These are phyloP conservation scores for Euphorbia peplus DNA, from an alignment of 345 rosid genomes.

Conservation along the genomic window DNA sequence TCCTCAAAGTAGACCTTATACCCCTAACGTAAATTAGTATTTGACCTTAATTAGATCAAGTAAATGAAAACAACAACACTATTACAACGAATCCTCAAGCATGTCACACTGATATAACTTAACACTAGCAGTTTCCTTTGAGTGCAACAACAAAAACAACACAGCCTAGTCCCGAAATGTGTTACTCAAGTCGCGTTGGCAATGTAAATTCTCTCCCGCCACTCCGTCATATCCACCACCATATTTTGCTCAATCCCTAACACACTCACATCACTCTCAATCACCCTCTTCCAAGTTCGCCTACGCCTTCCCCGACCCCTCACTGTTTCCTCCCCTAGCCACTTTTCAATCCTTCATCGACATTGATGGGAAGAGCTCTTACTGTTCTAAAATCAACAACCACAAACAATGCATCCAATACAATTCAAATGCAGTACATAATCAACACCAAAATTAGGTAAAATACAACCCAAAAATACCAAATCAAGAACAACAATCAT, in stretches of 20 bases:
- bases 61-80: not conserved
- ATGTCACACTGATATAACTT: not conserved
- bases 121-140: not conserved
- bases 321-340: too few species aligned
- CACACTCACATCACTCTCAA: too few species aligned
- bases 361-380: not conserved
- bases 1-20: not conserved
- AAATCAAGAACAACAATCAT: not conserved
- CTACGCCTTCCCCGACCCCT: too few species aligned
- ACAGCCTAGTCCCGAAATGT: too few species aligned
- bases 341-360: not conserved
- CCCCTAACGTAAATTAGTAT: not conserved
- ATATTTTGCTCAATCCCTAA: too few species aligned
- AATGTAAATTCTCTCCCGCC: too few species aligned
- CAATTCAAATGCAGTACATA: not conserved
- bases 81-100: slow-evolving; percentile 1
- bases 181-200: too few species aligned
- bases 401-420: not conserved
- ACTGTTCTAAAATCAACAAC: not conserved
- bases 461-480: not conserved
- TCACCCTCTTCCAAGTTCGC: too few species aligned
- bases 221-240: too few species aligned
- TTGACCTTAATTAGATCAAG: not conserved
- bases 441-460: not conserved
- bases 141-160: not conserved